Evolutionary conservation across 2,329 filamentous ascomycete genomes (phyloP), one percentile per base, ranked within the genome.

Genomic region (Colletotrichum scovillei): DNA sequence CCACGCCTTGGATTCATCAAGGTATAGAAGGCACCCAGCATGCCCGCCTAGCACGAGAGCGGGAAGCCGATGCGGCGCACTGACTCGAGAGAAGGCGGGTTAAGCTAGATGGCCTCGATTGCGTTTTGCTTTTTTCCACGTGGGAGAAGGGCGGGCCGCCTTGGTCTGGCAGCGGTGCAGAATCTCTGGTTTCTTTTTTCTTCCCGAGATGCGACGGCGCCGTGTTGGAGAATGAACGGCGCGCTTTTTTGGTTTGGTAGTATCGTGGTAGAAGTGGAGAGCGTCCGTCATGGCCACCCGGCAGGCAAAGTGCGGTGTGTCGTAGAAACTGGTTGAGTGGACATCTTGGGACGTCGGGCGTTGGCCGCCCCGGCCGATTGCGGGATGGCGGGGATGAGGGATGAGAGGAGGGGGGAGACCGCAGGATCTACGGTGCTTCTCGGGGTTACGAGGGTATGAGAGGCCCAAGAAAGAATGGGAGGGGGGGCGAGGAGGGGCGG

Each of bases 351-450:
- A 49, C 49, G 5, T 53, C 60, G 46, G 60, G 26, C 60, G 26
- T n/a, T 30, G 42, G 60, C 42, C 42, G 60, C 26, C 42, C 42
- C 59, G 59, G 59, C 59, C 42, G 42, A 52, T 52, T 32, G 28
- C 26, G 28, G 57, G 60, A 22, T 49, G 42, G 46, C 26, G n/a
- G 26, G n/a, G 14, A 38, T 7, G 57, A 24, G 8, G 26, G 60
- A 12, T 4, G n/a, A 19, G 16, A n/a, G 19, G 19, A 60, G 5
- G 11, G 59, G 38, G 38, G 14, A 42, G 32, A 35, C 32, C 32
- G 11, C 32, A 35, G 46, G 60, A 63, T 63, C 46, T 63, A 53
- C 60, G 46, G 42, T 46, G 28, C 60, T 63, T 53, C 60, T 53
- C 38, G 60, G 24, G 60, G 42, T 49, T 49, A 49, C 42, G 42